Conservation (phyloP, 2,329 filamentous ascomycete species). For the Alternaria sp. region DNA sequence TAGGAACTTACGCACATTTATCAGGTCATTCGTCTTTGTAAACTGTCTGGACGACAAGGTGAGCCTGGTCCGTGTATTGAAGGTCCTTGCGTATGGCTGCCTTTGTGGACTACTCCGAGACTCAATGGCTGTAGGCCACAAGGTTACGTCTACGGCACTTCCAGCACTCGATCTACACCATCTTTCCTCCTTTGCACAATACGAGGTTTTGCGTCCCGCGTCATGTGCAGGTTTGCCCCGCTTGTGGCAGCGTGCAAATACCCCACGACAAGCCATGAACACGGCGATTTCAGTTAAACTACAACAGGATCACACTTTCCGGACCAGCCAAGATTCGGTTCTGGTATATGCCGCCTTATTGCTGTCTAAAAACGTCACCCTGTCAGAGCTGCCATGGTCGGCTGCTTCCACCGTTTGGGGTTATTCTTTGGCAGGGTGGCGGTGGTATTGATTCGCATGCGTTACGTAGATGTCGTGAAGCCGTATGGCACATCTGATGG, state of each 20-base stretch:
- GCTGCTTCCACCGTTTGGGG: not conserved
- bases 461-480: slow-evolving; percentile 40
- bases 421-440: slow-evolving; percentile 6
- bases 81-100: slow-evolving; percentile 6
- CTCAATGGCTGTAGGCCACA: slow-evolving; percentile 13
- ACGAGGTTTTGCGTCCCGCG: not conserved
- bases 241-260: not conserved
- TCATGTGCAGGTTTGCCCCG: not conserved
- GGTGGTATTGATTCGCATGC: slow-evolving; percentile 27
- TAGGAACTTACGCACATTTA: not conserved
- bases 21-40: not conserved
- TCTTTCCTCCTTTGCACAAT: not conserved
- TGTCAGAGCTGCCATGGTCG: not conserved
- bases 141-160: slow-evolving; percentile 8
- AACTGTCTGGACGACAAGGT: slow-evolving; percentile 5
- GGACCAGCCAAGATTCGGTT: not conserved
- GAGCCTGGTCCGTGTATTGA: slow-evolving; percentile 9
- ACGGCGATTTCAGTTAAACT: not conserved
- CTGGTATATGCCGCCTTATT: not conserved
- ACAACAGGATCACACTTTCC: not conserved
- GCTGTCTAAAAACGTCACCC: not conserved
- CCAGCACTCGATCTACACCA: slow-evolving; percentile 2
- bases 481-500: slow-evolving; percentile 11
- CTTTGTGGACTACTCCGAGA: slow-evolving; percentile 4
- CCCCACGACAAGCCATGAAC: not conserved